Evolutionary conservation across 1,139 yeast species (phyloP).

Genomic region (Yamadazyma sp.): DNA sequence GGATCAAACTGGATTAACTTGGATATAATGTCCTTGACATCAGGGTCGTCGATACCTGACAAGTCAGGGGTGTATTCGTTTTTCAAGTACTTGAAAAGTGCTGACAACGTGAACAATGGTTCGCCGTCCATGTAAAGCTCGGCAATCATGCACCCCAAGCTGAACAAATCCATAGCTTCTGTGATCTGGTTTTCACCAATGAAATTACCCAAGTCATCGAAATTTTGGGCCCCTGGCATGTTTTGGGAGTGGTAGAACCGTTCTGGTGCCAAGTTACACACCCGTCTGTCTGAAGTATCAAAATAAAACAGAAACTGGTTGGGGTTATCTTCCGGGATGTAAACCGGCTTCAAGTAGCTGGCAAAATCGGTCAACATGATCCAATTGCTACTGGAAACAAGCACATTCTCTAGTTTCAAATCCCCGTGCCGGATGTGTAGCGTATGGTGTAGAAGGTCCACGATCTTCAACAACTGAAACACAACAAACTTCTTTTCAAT

Average conservation of each 20-base stretch:
- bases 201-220: slow-evolving; percentile 29
- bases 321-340: slow-evolving; percentile 90
- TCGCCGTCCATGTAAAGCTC: slow-evolving; percentile 86
- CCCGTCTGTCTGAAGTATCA: slow-evolving; percentile 83
- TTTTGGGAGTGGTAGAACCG: slow-evolving; percentile 59
- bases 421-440: slow-evolving; percentile 80
- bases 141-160: slow-evolving; percentile 89
- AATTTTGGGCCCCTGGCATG: too few species aligned
- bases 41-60: slow-evolving; percentile 49
- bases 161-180: slow-evolving; percentile 81
- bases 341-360: slow-evolving; percentile 71
- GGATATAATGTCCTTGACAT: slow-evolving; percentile 53
- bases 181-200: slow-evolving; percentile 41
- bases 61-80: slow-evolving; percentile 66
- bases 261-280: slow-evolving; percentile 94
- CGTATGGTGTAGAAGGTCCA: slow-evolving; percentile 60
- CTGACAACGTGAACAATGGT: slow-evolving; percentile 83
- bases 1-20: slow-evolving; percentile 71
- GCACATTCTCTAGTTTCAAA: slow-evolving; percentile 81
- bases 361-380: slow-evolving; percentile 80
- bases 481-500: slow-evolving; percentile 83
- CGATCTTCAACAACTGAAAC: slow-evolving; percentile 68
- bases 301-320: slow-evolving; percentile 91
- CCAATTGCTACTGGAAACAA: slow-evolving; percentile 93
- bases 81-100: slow-evolving; percentile 76